phyloP scores from a whole-genome alignment of 2,329 filamentous ascomycete genomes.

The Aspergillus floridensis region DNA sequence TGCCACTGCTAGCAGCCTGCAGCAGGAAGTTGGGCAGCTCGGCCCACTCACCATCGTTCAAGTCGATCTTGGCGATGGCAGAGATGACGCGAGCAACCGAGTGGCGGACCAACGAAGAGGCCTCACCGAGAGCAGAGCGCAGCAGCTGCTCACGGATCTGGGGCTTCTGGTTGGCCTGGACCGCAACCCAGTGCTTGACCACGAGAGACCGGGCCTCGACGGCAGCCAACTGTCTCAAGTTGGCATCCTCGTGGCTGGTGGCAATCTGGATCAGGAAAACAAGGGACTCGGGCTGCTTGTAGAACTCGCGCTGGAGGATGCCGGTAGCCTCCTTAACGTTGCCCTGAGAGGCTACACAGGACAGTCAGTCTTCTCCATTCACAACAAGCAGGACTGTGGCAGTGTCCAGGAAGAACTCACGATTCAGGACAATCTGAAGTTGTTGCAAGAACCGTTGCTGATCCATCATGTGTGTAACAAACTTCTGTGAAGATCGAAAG shows the following conservation, averaged over 20 bases:
- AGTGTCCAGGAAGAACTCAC: slow-evolving; percentile 54
- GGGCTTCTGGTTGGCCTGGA: slow-evolving; percentile 72
- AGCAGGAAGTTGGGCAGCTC: slow-evolving; percentile 77
- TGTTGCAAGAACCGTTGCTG: slow-evolving; percentile 81
- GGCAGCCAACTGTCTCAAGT: slow-evolving; percentile 83
- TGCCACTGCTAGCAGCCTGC: slow-evolving; percentile 71
- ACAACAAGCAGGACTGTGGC: neutral
- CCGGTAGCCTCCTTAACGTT: slow-evolving; percentile 87
- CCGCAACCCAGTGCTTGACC: slow-evolving; percentile 77
- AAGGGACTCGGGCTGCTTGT: slow-evolving; percentile 78
- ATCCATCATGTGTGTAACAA: slow-evolving; percentile 58
- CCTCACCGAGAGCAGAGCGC: slow-evolving; percentile 77
- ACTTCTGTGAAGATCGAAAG: slow-evolving; percentile 10
- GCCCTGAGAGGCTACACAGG: slow-evolving; percentile 71
- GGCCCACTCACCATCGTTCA: slow-evolving; percentile 80
- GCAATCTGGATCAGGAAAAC: slow-evolving; percentile 84
- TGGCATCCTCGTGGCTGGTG: slow-evolving; percentile 68
- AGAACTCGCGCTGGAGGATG: slow-evolving; percentile 90
- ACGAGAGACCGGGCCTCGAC: slow-evolving; percentile 85
- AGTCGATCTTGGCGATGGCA: slow-evolving; percentile 79
- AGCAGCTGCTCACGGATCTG: slow-evolving; percentile 79
- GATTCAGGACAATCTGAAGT: slow-evolving; percentile 82
- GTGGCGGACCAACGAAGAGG: slow-evolving; percentile 73
- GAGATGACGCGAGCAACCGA: slow-evolving; percentile 85
- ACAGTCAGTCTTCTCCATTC: slow-evolving; percentile 18